Evolutionary conservation across 2,329 filamentous ascomycete genomes (phyloP), one percentile per base, ranked within the genome.

Genomic region (Fusarium pseudograminearum): DNA sequence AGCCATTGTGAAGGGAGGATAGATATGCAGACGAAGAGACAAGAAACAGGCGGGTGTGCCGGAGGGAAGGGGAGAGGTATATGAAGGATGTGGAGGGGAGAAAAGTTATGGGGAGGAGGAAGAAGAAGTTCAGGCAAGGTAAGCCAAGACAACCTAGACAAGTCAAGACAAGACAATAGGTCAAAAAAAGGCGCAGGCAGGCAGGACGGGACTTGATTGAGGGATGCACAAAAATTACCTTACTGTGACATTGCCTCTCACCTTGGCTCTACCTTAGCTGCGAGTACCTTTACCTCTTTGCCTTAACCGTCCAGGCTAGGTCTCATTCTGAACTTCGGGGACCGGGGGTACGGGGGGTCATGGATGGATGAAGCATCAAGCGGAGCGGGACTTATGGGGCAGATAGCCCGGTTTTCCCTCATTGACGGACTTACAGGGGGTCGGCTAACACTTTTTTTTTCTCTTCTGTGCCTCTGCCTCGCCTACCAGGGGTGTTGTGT

Each of bases 1-100:
- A 80, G 93, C 91, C 93, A 97, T 97, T 84, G 83, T 76, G 74
- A 71, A 65, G 77, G 76, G 31, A 51, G 78, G 69, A 57, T 70
- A 33, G 68, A 71, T 69, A 71, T 72, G 72, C 67, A 72, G 67
- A 76, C 76, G 73, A 71, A 72, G 67, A 72, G 67, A 76, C 76
- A 73, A 71, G 61, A 71, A 73, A 69, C 50, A 65, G 69, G 73
- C 70, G 66, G 68, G 74, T 76, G 73, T 77, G 76, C 75, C 68
- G 73, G 69, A 77, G 76, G 73, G 76, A 78, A 67, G 77, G 73
- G 14, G 36, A 75, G 76, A 75, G 28, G 57, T 67, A 67, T 70
- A 67, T 54, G 77, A 79, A 69, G 50, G 76, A 75, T 76, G 74
- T 76, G 74, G 60, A 63, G 76, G 74, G 61, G 62, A 71, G 73